Base-by-base conservation (phyloP, 2,329 filamentous ascomycete genomes). In the Ophidiomyces ophidiicola region DNA sequence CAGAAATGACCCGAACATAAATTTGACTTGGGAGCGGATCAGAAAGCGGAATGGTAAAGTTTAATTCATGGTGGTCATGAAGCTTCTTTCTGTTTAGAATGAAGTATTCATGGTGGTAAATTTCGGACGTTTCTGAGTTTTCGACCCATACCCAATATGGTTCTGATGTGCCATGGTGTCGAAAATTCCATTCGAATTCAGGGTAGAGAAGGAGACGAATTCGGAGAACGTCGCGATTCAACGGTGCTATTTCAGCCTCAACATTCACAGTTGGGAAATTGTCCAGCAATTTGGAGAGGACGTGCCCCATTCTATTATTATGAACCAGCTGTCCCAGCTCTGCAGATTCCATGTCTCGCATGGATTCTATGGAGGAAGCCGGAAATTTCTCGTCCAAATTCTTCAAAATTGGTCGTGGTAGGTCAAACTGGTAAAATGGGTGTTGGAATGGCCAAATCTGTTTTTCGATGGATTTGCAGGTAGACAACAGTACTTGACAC, bases 61-160 rank as follows among this genome's bases (percentile, higher is more conserved):
- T 94, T 33, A 98, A 74, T 61, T 98, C 90, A 51, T 98, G 90
- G n/a, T 90, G 83, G 56, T 96, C 87, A 49, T 93, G 76, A 2
- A 98, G 70, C 68, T 94, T 94, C 60, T 76, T 83, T 46, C 86
- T 73, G 45, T 78, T 92, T 4, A 98, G 70, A 41, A 98, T 90
- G 62, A 98, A 96, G 61, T 81, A 94, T 57, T 98, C 90, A 48
- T 96, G 84, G 52, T 98, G 90, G 53, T 94, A 96, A 28, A 98
- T 96, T 59, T 96, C 87, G 0, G 85, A 87, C 0, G 87, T 94
- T 52, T 96, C 90, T 0, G 88, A 94, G 56, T 96, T 94, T 59
- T 98, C 90, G 2, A 98, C 88, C 92, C 90, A 98, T 42, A 98
- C 81, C 74, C 92, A 98, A 63, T 92, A 98, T 3, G 88, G 88